phyloP scores from a whole-genome alignment of 768 basidiomycete species.

The Tephrocybe rancida region DNA sequence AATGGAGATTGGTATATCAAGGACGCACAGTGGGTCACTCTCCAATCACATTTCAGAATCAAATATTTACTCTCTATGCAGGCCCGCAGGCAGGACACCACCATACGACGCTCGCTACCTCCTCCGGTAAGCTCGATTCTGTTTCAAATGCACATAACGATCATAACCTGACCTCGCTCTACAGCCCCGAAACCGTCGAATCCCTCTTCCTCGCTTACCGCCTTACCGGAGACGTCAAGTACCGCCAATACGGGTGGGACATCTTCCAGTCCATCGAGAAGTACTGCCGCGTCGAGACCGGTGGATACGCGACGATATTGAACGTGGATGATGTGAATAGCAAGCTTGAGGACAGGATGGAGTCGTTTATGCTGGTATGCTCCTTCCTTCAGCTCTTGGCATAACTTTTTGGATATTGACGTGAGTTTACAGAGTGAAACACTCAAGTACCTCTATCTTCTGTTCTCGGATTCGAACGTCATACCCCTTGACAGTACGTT shows the following conservation, averaged over 20 bases:
- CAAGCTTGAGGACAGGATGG: constrained; percentile 86
- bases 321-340: constrained; percentile 82
- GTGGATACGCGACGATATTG: constrained; percentile 84
- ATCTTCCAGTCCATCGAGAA: constrained; percentile 91
- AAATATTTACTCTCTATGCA: constrained; percentile 3
- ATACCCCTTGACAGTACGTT: constrained; percentile 76
- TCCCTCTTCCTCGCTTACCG: constrained; percentile 86
- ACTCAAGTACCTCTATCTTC: constrained; percentile 87
- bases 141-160: neutral
- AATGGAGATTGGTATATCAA: constrained; percentile 90
- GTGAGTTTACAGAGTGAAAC: constrained; percentile 72
- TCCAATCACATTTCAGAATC: neutral
- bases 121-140: constrained; percentile 54
- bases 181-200: constrained; percentile 11
- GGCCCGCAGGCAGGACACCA: constrained; percentile 32
- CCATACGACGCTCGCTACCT: constrained; percentile 92
- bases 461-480: constrained; percentile 78
- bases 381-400: neutral
- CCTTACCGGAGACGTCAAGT: constrained; percentile 80
- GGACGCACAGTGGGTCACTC: constrained; percentile 51
- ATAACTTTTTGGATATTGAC: neutral
- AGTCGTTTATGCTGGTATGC: constrained; percentile 87
- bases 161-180: neutral
- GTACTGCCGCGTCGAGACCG: constrained; percentile 73
- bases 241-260: constrained; percentile 84